Conservation (phyloP, 2,329 filamentous ascomycete genomes). For the Ophiostoma pallidulum region DNA sequence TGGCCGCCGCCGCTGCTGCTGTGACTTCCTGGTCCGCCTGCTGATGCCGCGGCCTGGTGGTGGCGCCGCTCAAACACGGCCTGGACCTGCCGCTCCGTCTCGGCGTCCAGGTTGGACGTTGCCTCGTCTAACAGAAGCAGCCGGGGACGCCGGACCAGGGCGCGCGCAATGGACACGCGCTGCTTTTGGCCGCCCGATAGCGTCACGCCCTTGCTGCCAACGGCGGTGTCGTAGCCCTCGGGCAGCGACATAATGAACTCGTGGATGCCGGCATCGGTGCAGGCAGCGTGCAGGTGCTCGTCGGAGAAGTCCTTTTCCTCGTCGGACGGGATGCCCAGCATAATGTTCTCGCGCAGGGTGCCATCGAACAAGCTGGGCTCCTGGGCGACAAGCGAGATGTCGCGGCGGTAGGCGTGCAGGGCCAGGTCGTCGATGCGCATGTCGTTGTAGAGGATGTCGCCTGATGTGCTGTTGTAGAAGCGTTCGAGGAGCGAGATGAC, state of each 20-base stretch:
- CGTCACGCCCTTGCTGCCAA: constrained; percentile 14
- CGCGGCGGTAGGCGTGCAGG: constrained; percentile 41
- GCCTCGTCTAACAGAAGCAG: constrained; percentile 17
- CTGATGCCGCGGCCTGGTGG: too few species aligned
- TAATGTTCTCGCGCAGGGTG: constrained; percentile 27
- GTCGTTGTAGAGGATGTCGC: constrained; percentile 46
- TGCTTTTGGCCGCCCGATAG: constrained; percentile 18
- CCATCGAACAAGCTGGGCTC: constrained; percentile 50
- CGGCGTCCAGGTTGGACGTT: constrained; percentile 15
- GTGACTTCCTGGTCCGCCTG: too few species aligned
- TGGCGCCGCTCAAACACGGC: constrained; percentile 13
- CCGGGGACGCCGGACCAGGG: constrained; percentile 11
- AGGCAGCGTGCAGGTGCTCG: constrained; percentile 38
- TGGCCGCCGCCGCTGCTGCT: constrained; percentile 28
- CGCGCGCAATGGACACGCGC: constrained; percentile 16
- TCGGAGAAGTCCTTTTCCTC: constrained; percentile 29
- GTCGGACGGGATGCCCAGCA: constrained; percentile 20
- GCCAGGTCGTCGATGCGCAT: constrained; percentile 44
- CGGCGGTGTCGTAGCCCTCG: constrained; percentile 14
- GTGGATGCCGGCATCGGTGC: constrained; percentile 55
- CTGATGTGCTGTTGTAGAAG: constrained; percentile 33
- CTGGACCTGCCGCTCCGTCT: constrained; percentile 17
- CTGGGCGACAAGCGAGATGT: constrained; percentile 49
- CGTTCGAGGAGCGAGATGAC: constrained; percentile 42
- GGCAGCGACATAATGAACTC: constrained; percentile 61